phyloP scores from a whole-genome alignment of 441 rosid genomes.

The Biscutella auriculata region DNA sequence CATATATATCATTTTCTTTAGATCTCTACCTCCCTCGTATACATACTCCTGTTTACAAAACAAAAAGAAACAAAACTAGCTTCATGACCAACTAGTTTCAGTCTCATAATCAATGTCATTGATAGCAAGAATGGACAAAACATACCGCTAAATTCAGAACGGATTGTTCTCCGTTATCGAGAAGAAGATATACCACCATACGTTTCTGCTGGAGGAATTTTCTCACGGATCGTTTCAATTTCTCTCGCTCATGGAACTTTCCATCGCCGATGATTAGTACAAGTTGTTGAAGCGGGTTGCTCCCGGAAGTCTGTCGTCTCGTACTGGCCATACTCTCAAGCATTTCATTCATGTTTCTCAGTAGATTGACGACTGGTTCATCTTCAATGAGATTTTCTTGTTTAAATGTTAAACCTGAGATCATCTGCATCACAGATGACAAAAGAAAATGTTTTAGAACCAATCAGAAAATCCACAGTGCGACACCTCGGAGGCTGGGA shows the following conservation, averaged over 20 bases:
- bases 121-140: background rate
- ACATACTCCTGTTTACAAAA: slow-evolving; percentile 36
- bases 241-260: slow-evolving; percentile 82
- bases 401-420: slow-evolving; percentile 73
- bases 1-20: slow-evolving; percentile 41
- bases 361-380: slow-evolving; percentile 73
- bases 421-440: slow-evolving; percentile 44
- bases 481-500: background rate
- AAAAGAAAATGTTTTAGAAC: background rate
- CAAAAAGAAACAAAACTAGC: background rate
- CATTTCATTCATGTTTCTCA: slow-evolving; percentile 56
- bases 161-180: slow-evolving; percentile 66
- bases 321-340: slow-evolving; percentile 56
- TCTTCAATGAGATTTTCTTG: slow-evolving; percentile 85
- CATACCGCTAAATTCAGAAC: slow-evolving; percentile 62
- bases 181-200: slow-evolving; percentile 87
- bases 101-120: background rate
- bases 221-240: slow-evolving; percentile 58
- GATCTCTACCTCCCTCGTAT: slow-evolving; percentile 25
- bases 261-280: slow-evolving; percentile 91
- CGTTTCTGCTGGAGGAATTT: slow-evolving; percentile 68
- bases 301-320: slow-evolving; percentile 75
- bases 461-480: background rate
- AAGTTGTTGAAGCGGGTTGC: slow-evolving; percentile 92
- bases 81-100: background rate